Evolutionary conservation across 176 grass and related monocot genomes (phyloP), one percentile per base, ranked within the genome.

Genomic region (Oryza meridionalis): DNA sequence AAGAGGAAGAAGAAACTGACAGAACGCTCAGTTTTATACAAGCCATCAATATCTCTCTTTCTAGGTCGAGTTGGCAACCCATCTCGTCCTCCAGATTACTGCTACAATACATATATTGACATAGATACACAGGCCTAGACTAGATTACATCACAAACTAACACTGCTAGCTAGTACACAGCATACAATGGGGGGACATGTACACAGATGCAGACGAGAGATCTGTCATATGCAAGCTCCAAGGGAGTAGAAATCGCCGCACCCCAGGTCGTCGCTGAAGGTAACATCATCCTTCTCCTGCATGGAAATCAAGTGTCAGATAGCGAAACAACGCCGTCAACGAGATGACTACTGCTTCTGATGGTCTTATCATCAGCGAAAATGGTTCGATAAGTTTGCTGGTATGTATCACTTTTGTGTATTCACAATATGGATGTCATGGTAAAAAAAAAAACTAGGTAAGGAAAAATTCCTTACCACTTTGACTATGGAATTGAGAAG

Each of bases 401-500:
- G 4, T 64, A 50, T 17, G 6, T 44, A 43, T n/a, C n/a, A 3
- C 9, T 81, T 69, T 32, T 64, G 22, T 19, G 6, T 31, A 31
- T 7, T 19, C 45, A 68, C 47, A 58, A 65, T 43, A 51, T 1
- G 7, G 46, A 78, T 16, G 22, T n/a, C 40, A n/a, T 6, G 6
- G 42, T 7, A 69, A 62, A 73, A 17, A 62, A 73, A 17, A 11
- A 70, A 65, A 47, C 44, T 37, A 2, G 1, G 45, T 53, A 9
- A 44, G 17, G 5, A 26, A 5, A 44, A 43, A 6, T 0, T 42
- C 27, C 78, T 84, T 94, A 99, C 96, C 88, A 59, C 68, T 94
- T 96, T 99, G 71, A 99, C 94, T 70, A 99, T 84, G 24, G 96
- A 96, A 89, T 87, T 94, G 70, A 94, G 90, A 70, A 96, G 86